These are phyloP conservation scores for Setaria italica DNA, from an alignment of 202 grass and related monocot species.

Conservation along the genomic window DNA sequence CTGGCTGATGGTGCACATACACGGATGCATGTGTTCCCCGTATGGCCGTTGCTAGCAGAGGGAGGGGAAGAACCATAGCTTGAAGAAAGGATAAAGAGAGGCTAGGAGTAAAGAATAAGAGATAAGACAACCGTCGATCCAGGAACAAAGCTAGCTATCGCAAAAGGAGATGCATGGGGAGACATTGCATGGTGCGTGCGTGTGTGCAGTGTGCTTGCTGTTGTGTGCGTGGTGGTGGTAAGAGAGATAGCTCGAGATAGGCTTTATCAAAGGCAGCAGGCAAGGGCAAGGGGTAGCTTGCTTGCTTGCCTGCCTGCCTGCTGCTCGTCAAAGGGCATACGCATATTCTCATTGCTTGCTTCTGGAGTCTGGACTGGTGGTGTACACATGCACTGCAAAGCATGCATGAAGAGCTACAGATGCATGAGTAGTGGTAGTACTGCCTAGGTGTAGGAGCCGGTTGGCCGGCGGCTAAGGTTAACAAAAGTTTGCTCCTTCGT, in stretches of 20 bases:
- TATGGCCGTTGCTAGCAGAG: constrained; percentile 6
- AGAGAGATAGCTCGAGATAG: constrained; percentile 39
- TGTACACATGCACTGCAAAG: constrained; percentile 33
- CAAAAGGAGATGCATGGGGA: constrained; percentile 36
- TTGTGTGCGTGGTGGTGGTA: constrained; percentile 28
- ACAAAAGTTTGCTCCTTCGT: constrained; percentile 33
- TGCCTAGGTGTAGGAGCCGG: constrained; percentile 9
- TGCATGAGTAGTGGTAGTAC: background rate
- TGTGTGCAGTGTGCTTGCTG: constrained; percentile 22
- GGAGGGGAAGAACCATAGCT: constrained; percentile 17
- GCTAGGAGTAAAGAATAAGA: constrained; percentile 58
- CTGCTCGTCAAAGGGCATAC: constrained; percentile 35
- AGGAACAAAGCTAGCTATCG: constrained; percentile 58
- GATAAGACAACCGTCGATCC: constrained; percentile 57
- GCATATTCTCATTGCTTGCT: constrained; percentile 50
- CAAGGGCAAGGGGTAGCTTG: constrained; percentile 49
- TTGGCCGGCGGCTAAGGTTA: constrained; percentile 41
- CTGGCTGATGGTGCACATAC: constrained; percentile 9
- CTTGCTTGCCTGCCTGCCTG: constrained; percentile 16
- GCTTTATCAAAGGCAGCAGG: constrained; percentile 64
- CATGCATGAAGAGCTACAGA: background rate
- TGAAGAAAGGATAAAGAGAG: constrained; percentile 55
- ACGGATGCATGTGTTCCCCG: constrained; percentile 30
- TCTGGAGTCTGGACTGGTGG: constrained; percentile 6
- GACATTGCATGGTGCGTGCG: constrained; percentile 54